Conservation (phyloP, 2,329 filamentous ascomycete genomes). For the Daldinia sp. region DNA sequence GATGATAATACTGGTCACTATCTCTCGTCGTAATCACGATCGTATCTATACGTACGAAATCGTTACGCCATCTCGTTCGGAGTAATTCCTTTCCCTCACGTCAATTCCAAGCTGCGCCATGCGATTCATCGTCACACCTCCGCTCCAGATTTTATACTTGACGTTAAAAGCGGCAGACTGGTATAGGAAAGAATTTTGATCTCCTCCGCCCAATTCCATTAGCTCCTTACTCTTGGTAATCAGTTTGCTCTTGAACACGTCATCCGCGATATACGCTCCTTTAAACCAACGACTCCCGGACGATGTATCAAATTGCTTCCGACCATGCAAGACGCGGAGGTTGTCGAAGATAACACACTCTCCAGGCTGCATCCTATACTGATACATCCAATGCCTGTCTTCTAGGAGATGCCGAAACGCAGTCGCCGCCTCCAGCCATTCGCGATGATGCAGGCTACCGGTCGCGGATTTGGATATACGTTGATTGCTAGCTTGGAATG, state of each 20-base stretch:
- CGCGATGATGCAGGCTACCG: conserved; percentile 12
- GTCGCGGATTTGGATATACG: not conserved
- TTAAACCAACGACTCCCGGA: conserved; percentile 81
- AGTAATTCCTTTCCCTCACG: not conserved
- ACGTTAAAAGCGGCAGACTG: not conserved
- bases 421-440: conserved; percentile 59
- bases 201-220: not conserved
- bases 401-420: conserved; percentile 69
- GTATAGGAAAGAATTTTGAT: not conserved
- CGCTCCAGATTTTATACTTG: not conserved
- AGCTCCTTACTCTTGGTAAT: not conserved
- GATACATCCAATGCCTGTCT: conserved; percentile 64
- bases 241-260: conserved; percentile 45
- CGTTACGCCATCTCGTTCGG: not conserved
- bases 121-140: not conserved
- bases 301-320: conserved; percentile 74
- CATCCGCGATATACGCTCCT: conserved; percentile 76
- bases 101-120: not conserved
- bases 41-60: not conserved
- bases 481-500: conserved; percentile 70
- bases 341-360: conserved; percentile 97
- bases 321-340: conserved; percentile 81
- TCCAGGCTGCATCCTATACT: conserved; percentile 78
- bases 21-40: not conserved
- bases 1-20: no score